A percentile compares a stretch with the other conserved stretches of the same genome.
Evolutionary conservation across 2,329 filamentous ascomycete species (phyloP).

Genomic region (Diaporthe helianthi): DNA sequence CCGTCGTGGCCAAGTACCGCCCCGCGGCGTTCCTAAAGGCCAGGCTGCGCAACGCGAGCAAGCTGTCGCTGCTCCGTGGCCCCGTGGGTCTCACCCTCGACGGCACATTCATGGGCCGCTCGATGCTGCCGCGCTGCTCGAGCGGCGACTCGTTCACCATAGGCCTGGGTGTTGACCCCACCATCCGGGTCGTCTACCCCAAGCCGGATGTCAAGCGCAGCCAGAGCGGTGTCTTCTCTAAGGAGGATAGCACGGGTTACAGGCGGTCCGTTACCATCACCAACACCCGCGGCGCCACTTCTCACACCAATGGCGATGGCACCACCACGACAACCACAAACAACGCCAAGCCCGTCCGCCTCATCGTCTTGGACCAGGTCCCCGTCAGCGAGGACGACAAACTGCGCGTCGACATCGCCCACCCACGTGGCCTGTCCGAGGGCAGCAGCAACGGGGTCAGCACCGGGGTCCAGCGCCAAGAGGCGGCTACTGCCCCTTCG

Average conservation of each 20-base stretch:
- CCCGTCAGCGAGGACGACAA: slow-evolving; percentile 68
- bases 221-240: slow-evolving; percentile 59
- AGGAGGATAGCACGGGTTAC: slow-evolving; percentile 60
- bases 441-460: slow-evolving; percentile 48
- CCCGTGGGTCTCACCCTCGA: slow-evolving; percentile 67
- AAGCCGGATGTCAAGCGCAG: slow-evolving; percentile 61
- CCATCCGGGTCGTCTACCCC: slow-evolving; percentile 61
- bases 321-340: neutral
- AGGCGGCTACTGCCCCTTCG: no score
- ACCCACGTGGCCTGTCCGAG: slow-evolving; percentile 54
- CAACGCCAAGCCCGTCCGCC: slow-evolving; percentile 45
- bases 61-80: slow-evolving; percentile 62
- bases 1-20: slow-evolving; percentile 66
- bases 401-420: slow-evolving; percentile 57
- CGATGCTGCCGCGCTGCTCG: slow-evolving; percentile 60
- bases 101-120: slow-evolving; percentile 66
- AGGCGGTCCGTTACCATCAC: slow-evolving; percentile 55
- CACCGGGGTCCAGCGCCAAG: slow-evolving; percentile 43
- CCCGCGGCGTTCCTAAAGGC: slow-evolving; percentile 66
- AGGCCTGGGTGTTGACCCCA: slow-evolving; percentile 65
- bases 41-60: slow-evolving; percentile 61
- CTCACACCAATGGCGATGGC: neutral
- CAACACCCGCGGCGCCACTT: slow-evolving; percentile 55
- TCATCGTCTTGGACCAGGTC: slow-evolving; percentile 66
- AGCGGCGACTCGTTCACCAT: slow-evolving; percentile 61